phyloP scores from a whole-genome alignment of 2,329 filamentous ascomycete species.

The Grosmannia serpens region DNA sequence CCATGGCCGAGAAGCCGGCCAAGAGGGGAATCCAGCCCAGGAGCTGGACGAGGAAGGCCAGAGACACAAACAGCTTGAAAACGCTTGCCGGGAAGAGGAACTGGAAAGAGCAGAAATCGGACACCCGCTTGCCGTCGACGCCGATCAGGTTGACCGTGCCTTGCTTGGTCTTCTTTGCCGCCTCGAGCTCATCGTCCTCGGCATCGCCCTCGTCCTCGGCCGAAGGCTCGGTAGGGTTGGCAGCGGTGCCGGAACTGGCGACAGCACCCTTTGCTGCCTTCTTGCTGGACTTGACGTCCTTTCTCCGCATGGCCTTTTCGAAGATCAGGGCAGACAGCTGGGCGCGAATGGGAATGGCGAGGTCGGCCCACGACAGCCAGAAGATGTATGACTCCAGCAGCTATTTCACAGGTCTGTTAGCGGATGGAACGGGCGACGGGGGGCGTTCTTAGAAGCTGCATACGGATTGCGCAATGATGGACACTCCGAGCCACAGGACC shows the following conservation, averaged over 20 bases:
- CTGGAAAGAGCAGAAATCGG: conserved; percentile 57
- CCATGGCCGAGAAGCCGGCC: conserved; percentile 53
- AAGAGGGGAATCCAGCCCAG: conserved; percentile 61
- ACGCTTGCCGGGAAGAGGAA: conserved; percentile 51
- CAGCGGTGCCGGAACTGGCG: conserved; percentile 17
- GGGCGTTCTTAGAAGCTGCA: too few species aligned
- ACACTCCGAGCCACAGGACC: conserved; percentile 51
- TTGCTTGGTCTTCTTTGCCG: conserved; percentile 45
- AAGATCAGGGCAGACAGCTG: conserved; percentile 65
- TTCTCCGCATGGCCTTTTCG: conserved; percentile 63
- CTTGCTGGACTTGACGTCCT: conserved; percentile 60
- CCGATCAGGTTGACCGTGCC: conserved; percentile 67
- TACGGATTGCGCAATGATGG: conserved; percentile 40
- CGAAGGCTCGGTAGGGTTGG: conserved; percentile 15
- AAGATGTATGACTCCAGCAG: conserved; percentile 56
- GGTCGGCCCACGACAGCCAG: conserved; percentile 52
- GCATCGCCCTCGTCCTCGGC: conserved; percentile 12
- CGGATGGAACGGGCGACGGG: background rate
- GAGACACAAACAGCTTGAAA: conserved; percentile 53
- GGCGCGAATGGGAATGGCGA: conserved; percentile 55
- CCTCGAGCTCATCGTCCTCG: conserved; percentile 35
- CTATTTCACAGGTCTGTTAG: background rate
- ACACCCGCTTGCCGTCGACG: conserved; percentile 59
- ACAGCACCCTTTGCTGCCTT: conserved; percentile 22
- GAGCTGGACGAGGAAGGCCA: conserved; percentile 54